Evolutionary conservation across 805 yeast species (phyloP).

Genomic region (Starmerella vaccinii): DNA sequence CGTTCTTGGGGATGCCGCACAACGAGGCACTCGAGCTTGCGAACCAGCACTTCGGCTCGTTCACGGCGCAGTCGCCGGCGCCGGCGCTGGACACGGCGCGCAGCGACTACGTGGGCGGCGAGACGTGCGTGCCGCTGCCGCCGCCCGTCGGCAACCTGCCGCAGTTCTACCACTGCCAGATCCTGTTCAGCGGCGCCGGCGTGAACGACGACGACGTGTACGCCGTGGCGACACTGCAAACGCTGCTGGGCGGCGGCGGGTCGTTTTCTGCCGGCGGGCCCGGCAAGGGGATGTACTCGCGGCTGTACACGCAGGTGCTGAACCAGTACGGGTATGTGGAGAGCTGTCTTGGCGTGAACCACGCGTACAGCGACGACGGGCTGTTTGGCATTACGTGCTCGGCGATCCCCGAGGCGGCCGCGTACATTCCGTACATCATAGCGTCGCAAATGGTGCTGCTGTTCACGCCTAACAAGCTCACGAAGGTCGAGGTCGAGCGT

Average conservation of each 20-base stretch:
- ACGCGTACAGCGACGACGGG: slow-evolving; percentile 82
- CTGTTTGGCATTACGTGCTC: slow-evolving; percentile 80
- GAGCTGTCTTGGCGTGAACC: slow-evolving; percentile 77
- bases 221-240: slow-evolving; percentile 81
- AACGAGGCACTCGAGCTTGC: slow-evolving; percentile 57
- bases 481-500: slow-evolving; percentile 63
- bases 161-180: slow-evolving; percentile 72
- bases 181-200: slow-evolving; percentile 81
- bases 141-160: slow-evolving; percentile 56
- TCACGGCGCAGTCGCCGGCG: slow-evolving; percentile 32
- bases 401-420: slow-evolving; percentile 78
- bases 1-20: slow-evolving; percentile 77
- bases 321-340: slow-evolving; percentile 89
- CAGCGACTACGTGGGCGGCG: slow-evolving; percentile 53
- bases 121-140: slow-evolving; percentile 43
- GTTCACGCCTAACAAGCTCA: slow-evolving; percentile 50
- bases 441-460: slow-evolving; percentile 49
- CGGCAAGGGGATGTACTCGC: slow-evolving; percentile 96
- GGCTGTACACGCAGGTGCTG: slow-evolving; percentile 81
- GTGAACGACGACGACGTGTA: slow-evolving; percentile 78
- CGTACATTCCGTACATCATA: slow-evolving; percentile 68
- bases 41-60: slow-evolving; percentile 51
- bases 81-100: slow-evolving; percentile 16
- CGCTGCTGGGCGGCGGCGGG: slow-evolving; percentile 91
- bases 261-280: slow-evolving; percentile 99